These are phyloP conservation scores for Otatea glauca DNA, from an alignment of 176 grass and related monocot genomes.

Conservation along the genomic window DNA sequence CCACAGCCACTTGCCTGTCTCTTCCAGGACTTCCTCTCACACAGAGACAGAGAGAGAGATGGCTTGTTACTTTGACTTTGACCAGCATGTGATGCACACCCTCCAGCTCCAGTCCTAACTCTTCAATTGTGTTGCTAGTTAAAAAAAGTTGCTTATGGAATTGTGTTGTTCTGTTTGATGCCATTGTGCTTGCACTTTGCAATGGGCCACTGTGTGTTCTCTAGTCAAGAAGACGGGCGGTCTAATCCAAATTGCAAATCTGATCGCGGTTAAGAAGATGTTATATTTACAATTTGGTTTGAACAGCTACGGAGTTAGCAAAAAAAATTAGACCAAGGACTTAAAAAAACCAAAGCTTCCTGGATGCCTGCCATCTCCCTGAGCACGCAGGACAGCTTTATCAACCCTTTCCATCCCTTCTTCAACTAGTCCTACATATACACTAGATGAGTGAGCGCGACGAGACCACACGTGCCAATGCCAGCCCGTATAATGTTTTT, in stretches of 20 bases:
- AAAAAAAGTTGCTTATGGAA: slow-evolving; percentile 6
- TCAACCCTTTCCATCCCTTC: no score
- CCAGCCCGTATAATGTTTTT: no score
- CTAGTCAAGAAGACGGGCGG: not conserved
- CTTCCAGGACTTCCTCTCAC: not conserved
- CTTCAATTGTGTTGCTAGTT: slow-evolving; percentile 40
- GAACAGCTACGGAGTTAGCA: no score
- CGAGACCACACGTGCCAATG: no score
- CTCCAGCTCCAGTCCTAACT: slow-evolving; percentile 47
- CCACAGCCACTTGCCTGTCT: not conserved
- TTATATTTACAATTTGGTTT: no score
- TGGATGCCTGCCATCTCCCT: slow-evolving; percentile 20
- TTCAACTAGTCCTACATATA: no score
- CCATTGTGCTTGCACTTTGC: slow-evolving; percentile 29
- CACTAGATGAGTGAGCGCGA: no score
- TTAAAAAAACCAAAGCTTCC: not conserved
- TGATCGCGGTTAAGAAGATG: no score
- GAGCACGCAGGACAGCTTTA: not conserved
- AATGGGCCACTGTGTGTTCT: slow-evolving; percentile 17
- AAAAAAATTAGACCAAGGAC: no score
- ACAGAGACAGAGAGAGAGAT: no score
- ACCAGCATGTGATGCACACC: slow-evolving; percentile 40
- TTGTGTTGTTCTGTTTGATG: slow-evolving; percentile 39
- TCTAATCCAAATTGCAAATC: no score
- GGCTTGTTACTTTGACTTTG: slow-evolving; percentile 31